These are phyloP conservation scores for Phytophthora pisi DNA, from an alignment of 352 stramenopile genomes.

Conservation along the genomic window DNA sequence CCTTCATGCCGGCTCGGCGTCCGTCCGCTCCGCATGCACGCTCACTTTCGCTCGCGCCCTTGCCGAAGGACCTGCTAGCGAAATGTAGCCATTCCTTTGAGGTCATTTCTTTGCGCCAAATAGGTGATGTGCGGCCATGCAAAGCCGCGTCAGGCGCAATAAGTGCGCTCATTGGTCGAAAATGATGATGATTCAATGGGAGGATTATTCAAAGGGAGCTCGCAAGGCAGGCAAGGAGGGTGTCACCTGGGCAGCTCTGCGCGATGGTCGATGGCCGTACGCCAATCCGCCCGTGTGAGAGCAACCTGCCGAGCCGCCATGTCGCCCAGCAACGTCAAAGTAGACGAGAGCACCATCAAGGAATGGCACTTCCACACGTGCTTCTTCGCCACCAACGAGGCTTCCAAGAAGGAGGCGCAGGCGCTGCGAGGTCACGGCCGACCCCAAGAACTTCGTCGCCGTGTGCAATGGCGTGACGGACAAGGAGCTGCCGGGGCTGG, in stretches of 20 bases:
- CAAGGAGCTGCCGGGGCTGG: slow-evolving; percentile 41
- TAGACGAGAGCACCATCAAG: slow-evolving; percentile 40
- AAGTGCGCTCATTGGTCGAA: slow-evolving; percentile 22
- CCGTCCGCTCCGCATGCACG: neutral
- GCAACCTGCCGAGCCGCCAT: slow-evolving; percentile 1
- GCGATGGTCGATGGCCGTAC: neutral
- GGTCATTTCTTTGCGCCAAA: slow-evolving; percentile 20
- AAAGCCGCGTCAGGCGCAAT: slow-evolving; percentile 22
- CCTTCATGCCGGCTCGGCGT: neutral
- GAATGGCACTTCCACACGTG: slow-evolving; percentile 85
- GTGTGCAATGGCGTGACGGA: slow-evolving; percentile 57
- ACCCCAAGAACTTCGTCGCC: slow-evolving; percentile 59
- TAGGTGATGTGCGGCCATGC: slow-evolving; percentile 18
- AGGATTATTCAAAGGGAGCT: too few relatives aligned
- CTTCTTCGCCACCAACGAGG: slow-evolving; percentile 58
- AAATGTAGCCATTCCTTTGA: slow-evolving; percentile 11
- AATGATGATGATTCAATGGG: slow-evolving; percentile 1
- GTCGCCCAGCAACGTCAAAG: slow-evolving; percentile 14
- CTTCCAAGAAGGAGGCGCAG: slow-evolving; percentile 45
- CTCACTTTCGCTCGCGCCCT: neutral
- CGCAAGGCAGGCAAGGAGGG: too few relatives aligned
- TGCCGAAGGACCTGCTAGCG: neutral
- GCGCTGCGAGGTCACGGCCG: slow-evolving; percentile 46
- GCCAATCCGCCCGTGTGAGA: slow-evolving; percentile 5
- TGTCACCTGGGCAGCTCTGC: too few relatives aligned